Percentiles rank a stretch among this genome's conserved stretches.
These are phyloP conservation scores for Hymenoscyphus fructigenus DNA, from an alignment of 2,329 filamentous ascomycete species.

Conservation along the genomic window DNA sequence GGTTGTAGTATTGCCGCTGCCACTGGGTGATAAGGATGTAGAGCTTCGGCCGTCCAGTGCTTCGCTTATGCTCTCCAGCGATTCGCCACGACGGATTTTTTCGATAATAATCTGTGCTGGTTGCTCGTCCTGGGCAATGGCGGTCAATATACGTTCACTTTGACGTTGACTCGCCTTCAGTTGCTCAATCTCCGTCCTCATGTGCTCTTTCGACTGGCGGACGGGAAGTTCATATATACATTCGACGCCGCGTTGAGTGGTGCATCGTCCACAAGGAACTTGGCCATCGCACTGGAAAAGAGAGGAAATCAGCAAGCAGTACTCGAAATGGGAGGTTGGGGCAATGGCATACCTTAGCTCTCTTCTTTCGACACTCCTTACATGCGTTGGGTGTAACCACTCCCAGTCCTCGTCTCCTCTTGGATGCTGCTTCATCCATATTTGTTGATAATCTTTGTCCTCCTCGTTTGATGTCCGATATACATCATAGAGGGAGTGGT, in stretches of 20 bases:
- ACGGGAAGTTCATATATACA: constrained; percentile 63
- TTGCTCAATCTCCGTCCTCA: constrained; percentile 58
- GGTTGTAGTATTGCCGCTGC: constrained; percentile 24
- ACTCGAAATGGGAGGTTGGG: background rate
- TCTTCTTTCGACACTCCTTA: constrained; percentile 36
- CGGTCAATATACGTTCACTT: constrained; percentile 55
- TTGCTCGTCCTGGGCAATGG: constrained; percentile 42
- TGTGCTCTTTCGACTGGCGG: constrained; percentile 62
- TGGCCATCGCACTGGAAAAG: constrained; percentile 57
- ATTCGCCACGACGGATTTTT: constrained; percentile 53
- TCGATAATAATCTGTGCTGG: constrained; percentile 51
- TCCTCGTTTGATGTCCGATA: background rate
- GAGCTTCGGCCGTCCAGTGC: constrained; percentile 43
- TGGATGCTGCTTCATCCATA: constrained; percentile 22
- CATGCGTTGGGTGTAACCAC: constrained; percentile 36
- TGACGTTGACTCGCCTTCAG: constrained; percentile 54
- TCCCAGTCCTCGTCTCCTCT: constrained; percentile 32
- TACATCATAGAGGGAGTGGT: background rate
- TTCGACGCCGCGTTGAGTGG: constrained; percentile 50
- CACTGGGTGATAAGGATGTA: constrained; percentile 29
- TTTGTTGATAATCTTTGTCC: constrained; percentile 2
- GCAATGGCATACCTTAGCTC: constrained; percentile 30
- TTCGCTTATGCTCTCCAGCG: constrained; percentile 55
- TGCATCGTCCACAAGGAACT: constrained; percentile 51
- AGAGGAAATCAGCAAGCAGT: background rate